Conservation (phyloP, 106 monocot species). For the Platanthera zijinensis region DNA sequence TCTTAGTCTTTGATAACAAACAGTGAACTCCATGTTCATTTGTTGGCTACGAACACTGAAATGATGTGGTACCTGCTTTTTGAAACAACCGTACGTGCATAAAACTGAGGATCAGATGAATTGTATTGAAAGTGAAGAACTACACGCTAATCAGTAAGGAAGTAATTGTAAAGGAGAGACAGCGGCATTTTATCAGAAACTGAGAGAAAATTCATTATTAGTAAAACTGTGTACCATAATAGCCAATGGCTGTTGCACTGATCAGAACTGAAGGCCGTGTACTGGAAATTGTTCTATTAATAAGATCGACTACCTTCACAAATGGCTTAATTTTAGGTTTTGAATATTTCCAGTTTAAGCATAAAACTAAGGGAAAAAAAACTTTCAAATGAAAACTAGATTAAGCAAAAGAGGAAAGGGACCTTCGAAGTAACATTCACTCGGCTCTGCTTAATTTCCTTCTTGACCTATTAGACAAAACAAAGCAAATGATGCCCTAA, state of each 20-base stretch:
- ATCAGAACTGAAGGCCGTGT: slow-evolving; percentile 71
- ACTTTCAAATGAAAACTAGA: not conserved
- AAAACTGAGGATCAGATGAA: not conserved
- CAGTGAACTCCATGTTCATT: too few relatives aligned
- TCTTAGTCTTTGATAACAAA: too few relatives aligned
- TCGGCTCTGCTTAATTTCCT: slow-evolving; percentile 80
- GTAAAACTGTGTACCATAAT: slow-evolving; percentile 51
- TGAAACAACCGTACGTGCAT: not conserved
- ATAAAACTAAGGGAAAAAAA: not conserved
- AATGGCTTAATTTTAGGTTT: not conserved
- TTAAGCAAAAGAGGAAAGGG: not conserved
- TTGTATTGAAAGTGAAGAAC: not conserved
- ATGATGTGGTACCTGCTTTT: too few relatives aligned
- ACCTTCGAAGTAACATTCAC: slow-evolving; percentile 61
- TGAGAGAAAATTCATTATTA: not conserved
- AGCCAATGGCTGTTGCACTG: slow-evolving; percentile 92
- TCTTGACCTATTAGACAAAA: slow-evolving; percentile 51
- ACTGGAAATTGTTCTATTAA: slow-evolving; percentile 39
- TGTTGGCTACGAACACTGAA: too few relatives aligned
- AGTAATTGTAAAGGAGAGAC: not conserved
- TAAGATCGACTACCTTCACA: slow-evolving; percentile 60
- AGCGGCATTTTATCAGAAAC: not conserved
- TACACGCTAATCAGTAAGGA: not conserved
- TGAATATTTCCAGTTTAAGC: not conserved
- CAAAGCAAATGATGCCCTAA: not conserved